Conservation (phyloP, 306 rosid genomes). For the Ormosia semicastrata region DNA sequence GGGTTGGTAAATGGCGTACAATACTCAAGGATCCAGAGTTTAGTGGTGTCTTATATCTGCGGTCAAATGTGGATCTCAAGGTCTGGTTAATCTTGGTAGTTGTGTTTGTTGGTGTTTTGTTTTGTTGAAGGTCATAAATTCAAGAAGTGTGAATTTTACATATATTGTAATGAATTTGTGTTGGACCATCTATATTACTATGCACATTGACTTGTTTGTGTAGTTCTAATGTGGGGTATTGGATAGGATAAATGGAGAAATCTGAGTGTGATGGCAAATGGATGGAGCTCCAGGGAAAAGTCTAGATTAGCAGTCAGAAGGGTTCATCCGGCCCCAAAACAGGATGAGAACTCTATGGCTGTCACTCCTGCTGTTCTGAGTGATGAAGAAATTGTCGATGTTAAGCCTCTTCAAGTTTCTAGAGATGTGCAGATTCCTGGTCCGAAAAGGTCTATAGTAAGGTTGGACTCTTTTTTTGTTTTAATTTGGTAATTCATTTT, state of each 20-base stretch:
- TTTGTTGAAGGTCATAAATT: slow-evolving; percentile 7
- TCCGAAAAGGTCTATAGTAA: slow-evolving; percentile 67
- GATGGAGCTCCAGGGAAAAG: slow-evolving; percentile 92
- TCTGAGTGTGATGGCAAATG: slow-evolving; percentile 90
- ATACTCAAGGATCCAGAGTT: slow-evolving; percentile 95
- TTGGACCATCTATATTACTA: not conserved
- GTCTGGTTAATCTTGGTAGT: slow-evolving; percentile 39
- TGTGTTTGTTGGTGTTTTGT: slow-evolving; percentile 2
- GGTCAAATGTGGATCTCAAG: slow-evolving; percentile 98
- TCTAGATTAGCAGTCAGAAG: slow-evolving; percentile 65
- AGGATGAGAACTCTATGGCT: slow-evolving; percentile 57
- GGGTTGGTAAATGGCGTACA: slow-evolving; percentile 97
- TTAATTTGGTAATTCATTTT: slow-evolving; percentile 14
- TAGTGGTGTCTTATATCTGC: slow-evolving; percentile 65
- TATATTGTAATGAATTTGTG: slow-evolving; percentile 9
- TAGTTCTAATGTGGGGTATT: slow-evolving; percentile 24
- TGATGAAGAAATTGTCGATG: slow-evolving; percentile 74
- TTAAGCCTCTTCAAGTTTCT: slow-evolving; percentile 57
- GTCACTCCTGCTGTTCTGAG: slow-evolving; percentile 50
- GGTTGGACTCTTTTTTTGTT: slow-evolving; percentile 46
- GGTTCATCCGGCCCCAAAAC: slow-evolving; percentile 54
- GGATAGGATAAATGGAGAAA: slow-evolving; percentile 97
- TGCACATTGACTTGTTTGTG: not conserved
- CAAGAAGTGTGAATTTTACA: not conserved
- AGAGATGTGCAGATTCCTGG: slow-evolving; percentile 56